Evolutionary conservation across 805 yeast genomes (phyloP), one percentile per base, ranked within the genome.

Genomic region (Kuraishia hungarica): DNA sequence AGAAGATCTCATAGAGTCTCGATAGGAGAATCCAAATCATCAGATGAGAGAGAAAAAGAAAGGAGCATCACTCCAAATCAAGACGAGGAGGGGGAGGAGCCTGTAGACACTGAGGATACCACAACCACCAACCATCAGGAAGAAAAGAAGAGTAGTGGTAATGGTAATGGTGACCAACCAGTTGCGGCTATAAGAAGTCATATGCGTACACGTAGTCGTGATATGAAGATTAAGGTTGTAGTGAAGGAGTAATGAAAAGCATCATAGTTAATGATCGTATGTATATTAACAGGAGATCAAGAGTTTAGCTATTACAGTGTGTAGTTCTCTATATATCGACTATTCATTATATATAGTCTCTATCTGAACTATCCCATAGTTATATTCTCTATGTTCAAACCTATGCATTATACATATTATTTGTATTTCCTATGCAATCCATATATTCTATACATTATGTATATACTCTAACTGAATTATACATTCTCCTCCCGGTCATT

Each of bases 161-260:
- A n/a, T n/a, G n/a, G n/a, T n/a, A n/a, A n/a, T n/a, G n/a, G n/a
- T n/a, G n/a, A n/a, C n/a, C n/a, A 39, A 5, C 22, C 29, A 8
- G 17, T n/a, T n/a, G n/a, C 35, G 5, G 51, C 21, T 24, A n/a
- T 8, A 6, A 23, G 28, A 20, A 24, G 29, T 8, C 51, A 49
- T 23, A 24, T 49, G 51, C 51, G 51, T 26, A 49, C 51, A 28
- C 24, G 51, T n/a, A 49, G 51, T 28, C 28, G 51, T 11, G 51
- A 49, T 24, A 22, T n/a, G 21, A 49, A 24, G 51, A 10, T 24
- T 23, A 49, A 49, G 35, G 29, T 35, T 13, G 11, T 35, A 35
- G 43, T 7, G n/a, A 35, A 15, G n/a, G 43, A 35, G 26, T 24
- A n/a, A 48, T 22, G 19, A 26, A 29, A 50, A 10, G 29, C 10